Conservation (phyloP, 805 yeast genomes). For the Hemisphaericaspora nanyangensis region DNA sequence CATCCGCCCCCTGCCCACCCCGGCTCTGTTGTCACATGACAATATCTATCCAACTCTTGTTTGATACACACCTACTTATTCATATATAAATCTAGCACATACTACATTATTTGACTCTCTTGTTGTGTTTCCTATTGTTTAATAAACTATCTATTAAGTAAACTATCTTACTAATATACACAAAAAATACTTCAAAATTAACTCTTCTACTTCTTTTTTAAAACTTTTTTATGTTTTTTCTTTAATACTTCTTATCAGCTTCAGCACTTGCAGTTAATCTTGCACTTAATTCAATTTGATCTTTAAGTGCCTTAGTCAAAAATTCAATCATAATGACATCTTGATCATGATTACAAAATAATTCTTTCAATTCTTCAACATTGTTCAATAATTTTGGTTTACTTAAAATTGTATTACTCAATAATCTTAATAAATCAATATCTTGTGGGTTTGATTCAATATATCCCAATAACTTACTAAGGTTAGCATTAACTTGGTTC, state of each 20-base stretch:
- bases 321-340: slow-evolving; percentile 80
- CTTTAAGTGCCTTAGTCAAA: slow-evolving; percentile 77
- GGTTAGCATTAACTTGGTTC: slow-evolving; percentile 40
- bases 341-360: slow-evolving; percentile 69
- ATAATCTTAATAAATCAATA: slow-evolving; percentile 58
- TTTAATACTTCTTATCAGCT: slow-evolving; percentile 15
- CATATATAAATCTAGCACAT: too few relatives aligned
- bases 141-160: background rate
- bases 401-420: slow-evolving; percentile 54
- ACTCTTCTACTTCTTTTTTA: background rate
- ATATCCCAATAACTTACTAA: slow-evolving; percentile 48
- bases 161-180: background rate
- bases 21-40: too few relatives aligned
- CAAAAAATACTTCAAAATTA: background rate
- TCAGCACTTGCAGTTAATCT: slow-evolving; percentile 54
- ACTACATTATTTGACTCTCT: too few relatives aligned
- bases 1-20: too few relatives aligned
- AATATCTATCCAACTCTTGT: too few relatives aligned
- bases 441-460: slow-evolving; percentile 32
- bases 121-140: too few relatives aligned
- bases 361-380: slow-evolving; percentile 49
- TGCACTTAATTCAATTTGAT: slow-evolving; percentile 77
- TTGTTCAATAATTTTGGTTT: slow-evolving; percentile 49
- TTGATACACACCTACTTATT: too few relatives aligned
- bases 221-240: slow-evolving; percentile 3